Conservation (phyloP, 2,329 filamentous ascomycete species). For the Colletotrichum chrysophilum region DNA sequence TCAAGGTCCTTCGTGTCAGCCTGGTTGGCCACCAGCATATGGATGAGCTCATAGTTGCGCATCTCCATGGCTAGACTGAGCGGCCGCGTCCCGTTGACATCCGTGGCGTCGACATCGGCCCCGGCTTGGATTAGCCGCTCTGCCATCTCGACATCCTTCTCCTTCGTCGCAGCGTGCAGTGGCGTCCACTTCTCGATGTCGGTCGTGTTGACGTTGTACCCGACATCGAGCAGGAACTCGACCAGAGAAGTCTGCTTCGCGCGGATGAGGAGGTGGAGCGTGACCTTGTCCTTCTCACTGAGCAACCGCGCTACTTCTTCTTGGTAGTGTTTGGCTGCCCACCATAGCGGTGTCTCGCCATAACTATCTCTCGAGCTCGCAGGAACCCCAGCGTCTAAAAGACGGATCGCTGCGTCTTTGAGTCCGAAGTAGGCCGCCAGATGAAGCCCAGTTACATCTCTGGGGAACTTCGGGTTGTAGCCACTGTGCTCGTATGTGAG, state of each 20-base stretch:
- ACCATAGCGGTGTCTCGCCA: background rate
- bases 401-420: background rate
- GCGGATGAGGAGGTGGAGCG: background rate
- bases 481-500: background rate
- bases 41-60: background rate
- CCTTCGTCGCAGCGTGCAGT: background rate
- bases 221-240: background rate
- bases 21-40: background rate
- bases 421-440: background rate
- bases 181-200: background rate
- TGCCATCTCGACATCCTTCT: background rate
- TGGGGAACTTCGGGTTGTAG: background rate
- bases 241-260: background rate
- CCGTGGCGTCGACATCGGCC: background rate
- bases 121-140: background rate
- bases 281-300: background rate
- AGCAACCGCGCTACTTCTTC: background rate
- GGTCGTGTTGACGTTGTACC: background rate
- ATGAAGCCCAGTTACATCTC: background rate
- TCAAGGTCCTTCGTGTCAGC: background rate
- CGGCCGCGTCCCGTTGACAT: background rate
- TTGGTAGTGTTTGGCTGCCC: background rate
- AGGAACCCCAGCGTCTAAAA: rapidly evolving
- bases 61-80: background rate
- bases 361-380: background rate